Conservation (phyloP, 106 monocot species). For the Apostasia shenzhenica region DNA sequence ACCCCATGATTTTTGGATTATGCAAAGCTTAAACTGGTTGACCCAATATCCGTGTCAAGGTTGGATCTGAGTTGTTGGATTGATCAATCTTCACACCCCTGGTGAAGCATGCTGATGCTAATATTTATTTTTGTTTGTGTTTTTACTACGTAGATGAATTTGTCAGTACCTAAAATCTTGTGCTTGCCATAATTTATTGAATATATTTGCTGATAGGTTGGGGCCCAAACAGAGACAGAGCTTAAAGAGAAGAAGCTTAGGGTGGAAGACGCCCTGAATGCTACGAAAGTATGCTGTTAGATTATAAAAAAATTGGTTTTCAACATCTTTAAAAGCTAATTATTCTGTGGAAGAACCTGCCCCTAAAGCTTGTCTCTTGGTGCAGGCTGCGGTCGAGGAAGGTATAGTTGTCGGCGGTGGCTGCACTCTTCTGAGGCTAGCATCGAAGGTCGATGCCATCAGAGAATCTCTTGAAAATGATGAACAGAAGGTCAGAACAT, state of each 20-base stretch:
- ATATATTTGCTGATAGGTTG: slow-evolving; percentile 30
- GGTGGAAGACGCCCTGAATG: slow-evolving; percentile 82
- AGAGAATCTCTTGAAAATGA: slow-evolving; percentile 65
- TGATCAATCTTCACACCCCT: too few species aligned
- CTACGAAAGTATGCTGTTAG: slow-evolving; percentile 45
- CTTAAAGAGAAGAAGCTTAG: slow-evolving; percentile 75
- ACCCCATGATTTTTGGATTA: too few species aligned
- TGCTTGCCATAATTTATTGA: too few species aligned
- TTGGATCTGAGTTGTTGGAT: too few species aligned
- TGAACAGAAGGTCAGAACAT: slow-evolving; percentile 53
- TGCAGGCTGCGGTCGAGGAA: slow-evolving; percentile 75
- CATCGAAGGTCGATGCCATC: slow-evolving; percentile 62
- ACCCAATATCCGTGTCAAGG: too few species aligned
- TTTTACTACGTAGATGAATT: too few species aligned
- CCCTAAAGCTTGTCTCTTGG: too few species aligned
- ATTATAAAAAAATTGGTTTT: neutral
- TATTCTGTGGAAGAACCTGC: neutral
- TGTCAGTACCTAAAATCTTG: too few species aligned
- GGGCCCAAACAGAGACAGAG: slow-evolving; percentile 77
- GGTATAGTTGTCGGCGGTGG: slow-evolving; percentile 83
- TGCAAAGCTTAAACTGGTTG: too few species aligned
- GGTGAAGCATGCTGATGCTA: too few species aligned
- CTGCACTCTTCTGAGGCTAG: slow-evolving; percentile 61
- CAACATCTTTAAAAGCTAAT: neutral
- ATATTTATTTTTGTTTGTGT: too few species aligned